Percentiles rank a stretch among this genome's conserved stretches.
Evolutionary conservation across 2,329 filamentous ascomycete genomes (phyloP).

Genomic region (Colletotrichum camelliae): DNA sequence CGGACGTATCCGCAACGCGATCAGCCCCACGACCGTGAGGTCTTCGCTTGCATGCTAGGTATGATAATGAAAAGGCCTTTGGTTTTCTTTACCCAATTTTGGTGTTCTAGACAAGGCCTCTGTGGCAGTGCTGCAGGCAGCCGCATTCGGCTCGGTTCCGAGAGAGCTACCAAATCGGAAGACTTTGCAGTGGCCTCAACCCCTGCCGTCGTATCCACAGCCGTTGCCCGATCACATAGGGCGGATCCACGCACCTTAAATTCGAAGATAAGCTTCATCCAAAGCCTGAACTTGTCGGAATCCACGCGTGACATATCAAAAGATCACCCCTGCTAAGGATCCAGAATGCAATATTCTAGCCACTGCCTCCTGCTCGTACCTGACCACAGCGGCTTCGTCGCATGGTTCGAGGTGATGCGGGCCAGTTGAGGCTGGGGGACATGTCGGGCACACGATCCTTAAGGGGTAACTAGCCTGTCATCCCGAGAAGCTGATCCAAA

Average conservation of each 20-base stretch:
- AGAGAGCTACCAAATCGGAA: background rate
- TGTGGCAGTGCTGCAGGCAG: background rate
- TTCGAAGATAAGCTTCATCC: background rate
- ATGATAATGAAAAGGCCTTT: background rate
- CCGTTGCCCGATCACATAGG: background rate
- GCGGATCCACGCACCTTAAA: background rate
- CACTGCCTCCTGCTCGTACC: background rate
- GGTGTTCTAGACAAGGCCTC: background rate
- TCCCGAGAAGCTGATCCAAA: background rate
- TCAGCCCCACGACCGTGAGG: background rate
- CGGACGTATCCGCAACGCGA: background rate
- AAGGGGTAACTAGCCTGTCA: background rate
- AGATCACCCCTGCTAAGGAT: background rate
- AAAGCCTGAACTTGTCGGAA: background rate
- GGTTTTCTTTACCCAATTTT: background rate
- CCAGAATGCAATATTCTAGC: background rate
- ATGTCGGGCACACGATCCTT: background rate
- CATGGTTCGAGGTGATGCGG: background rate
- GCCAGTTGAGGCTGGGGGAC: background rate
- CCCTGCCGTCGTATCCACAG: background rate
- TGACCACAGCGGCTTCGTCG: background rate
- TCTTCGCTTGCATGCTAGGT: background rate
- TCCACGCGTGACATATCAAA: background rate
- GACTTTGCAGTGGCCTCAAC: background rate
- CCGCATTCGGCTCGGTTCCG: background rate